Conservation (phyloP, 805 yeast species). For the Zygoascus ofunaensis region DNA sequence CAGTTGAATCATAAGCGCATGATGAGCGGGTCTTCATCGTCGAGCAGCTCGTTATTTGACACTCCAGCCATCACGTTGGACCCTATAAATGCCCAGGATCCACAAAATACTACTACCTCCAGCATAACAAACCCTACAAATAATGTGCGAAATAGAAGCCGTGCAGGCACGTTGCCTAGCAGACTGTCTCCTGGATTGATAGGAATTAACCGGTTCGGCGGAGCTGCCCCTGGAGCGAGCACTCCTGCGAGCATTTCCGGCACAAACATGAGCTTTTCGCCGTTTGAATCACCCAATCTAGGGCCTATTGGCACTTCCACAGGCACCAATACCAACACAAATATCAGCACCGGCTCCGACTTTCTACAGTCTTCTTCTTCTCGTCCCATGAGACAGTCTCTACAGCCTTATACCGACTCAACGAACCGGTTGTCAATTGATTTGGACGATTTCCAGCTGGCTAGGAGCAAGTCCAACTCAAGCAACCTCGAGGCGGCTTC, state of each 20-base stretch:
- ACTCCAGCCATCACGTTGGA: neutral
- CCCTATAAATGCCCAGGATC: too few species aligned
- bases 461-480: conserved; percentile 2
- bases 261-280: conserved; percentile 12
- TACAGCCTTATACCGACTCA: neutral
- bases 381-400: neutral
- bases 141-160: conserved; percentile 46
- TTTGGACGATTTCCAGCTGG: conserved; percentile 3
- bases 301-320: conserved; percentile 1
- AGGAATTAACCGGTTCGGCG: neutral
- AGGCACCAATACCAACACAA: neutral
- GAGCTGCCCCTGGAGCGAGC: neutral
- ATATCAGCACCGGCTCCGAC: neutral
- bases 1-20: conserved; percentile 1
- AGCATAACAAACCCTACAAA: conserved; percentile 1
- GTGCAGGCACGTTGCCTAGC: conserved; percentile 77
- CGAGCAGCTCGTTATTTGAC: neutral
- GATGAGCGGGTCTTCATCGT: conserved; percentile 1
- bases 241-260: neutral
- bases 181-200: conserved; percentile 33
- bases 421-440: neutral
- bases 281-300: conserved; percentile 12
- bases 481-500: conserved; percentile 7
- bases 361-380: neutral
- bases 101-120: too few species aligned